Conservation (phyloP, 2,329 filamentous ascomycete genomes). For the Clonostachys chloroleuca region DNA sequence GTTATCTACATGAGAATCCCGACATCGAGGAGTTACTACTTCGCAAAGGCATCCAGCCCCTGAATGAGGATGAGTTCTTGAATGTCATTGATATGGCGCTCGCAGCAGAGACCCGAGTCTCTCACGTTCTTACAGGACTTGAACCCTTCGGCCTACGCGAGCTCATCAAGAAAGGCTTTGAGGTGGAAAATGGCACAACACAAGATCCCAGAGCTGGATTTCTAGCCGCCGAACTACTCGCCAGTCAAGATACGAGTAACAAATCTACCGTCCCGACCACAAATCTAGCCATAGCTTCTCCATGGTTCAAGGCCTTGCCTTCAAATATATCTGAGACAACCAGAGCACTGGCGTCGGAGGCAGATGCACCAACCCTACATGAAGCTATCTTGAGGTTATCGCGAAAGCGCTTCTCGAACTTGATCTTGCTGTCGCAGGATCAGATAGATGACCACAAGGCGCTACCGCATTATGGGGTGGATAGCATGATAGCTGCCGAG, state of each 20-base stretch:
- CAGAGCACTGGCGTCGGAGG: background rate
- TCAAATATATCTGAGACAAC: background rate
- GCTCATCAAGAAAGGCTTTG: constrained; percentile 10
- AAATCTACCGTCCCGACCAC: background rate
- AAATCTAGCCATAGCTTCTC: background rate
- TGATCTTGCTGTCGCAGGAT: constrained; percentile 15
- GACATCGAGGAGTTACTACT: constrained; percentile 25
- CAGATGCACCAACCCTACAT: constrained; percentile 2
- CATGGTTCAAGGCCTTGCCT: background rate
- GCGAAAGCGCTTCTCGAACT: constrained; percentile 7
- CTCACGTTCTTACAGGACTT: constrained; percentile 15
- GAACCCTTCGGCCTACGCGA: constrained; percentile 11
- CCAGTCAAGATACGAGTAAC: background rate
- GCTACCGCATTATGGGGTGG: constrained; percentile 25
- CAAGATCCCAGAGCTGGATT: background rate
- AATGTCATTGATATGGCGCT: constrained; percentile 17
- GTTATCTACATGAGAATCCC: constrained; percentile 25
- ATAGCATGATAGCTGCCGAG: constrained; percentile 33
- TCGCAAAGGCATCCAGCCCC: constrained; percentile 24
- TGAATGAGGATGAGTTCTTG: constrained; percentile 23
- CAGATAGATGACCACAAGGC: constrained; percentile 14
- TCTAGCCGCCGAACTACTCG: background rate
- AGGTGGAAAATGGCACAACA: constrained; percentile 3
- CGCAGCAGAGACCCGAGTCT: background rate
- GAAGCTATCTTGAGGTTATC: constrained; percentile 5